Evolutionary conservation across 2,329 filamentous ascomycete genomes (phyloP), one percentile per base, ranked within the genome.

Genomic region (Didymella arachidicola): DNA sequence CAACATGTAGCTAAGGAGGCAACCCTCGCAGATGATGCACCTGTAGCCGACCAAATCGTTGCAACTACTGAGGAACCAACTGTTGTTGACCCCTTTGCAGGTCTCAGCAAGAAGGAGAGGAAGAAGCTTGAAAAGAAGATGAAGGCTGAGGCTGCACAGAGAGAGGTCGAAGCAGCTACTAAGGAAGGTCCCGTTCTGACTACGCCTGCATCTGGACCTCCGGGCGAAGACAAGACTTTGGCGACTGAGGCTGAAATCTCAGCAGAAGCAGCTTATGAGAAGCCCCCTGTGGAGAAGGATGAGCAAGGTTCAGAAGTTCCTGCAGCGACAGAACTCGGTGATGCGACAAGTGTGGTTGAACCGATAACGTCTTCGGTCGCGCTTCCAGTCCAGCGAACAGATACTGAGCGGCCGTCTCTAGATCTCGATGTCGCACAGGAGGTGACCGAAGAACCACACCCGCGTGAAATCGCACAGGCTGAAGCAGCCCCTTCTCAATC

Each of bases 71-170:
- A 48, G 3, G 26, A 47, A 26, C 16, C 55, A 26, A 25, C 55
- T 14, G 5, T 41, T 0, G 61, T 36, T 4, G 56, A 59, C 36
- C 50, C 50, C 0, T 59, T 59, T 34, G 26, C 30, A n/a, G 50
- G 50, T 3, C 45, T 59, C 3, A 27, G 5, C 2, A 53, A 59
- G 45, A 45, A 30, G 4, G 49, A 59, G 41, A 67, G 57, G 43
- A 73, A 71, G 65, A 72, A 67, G 60, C 60, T 72, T 4, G 58
- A 69, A 47, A 59, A 67, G 36, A 58, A 60, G 22, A 43, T 54
- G 55, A 58, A 58, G 30, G 49, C 43, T 4, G 55, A 58, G 18
- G 48, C 49, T 19, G 49, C 41, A 34, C 53, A 59, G 34, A 63
- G 64, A 53, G 47, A 57, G 30, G 30, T 29, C n/a, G 45, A 56